A percentile compares a stretch with the other conserved stretches of the same genome.
Conservation (phyloP, 1,139 yeast species). For the Sugiyamaella neomexicana region DNA sequence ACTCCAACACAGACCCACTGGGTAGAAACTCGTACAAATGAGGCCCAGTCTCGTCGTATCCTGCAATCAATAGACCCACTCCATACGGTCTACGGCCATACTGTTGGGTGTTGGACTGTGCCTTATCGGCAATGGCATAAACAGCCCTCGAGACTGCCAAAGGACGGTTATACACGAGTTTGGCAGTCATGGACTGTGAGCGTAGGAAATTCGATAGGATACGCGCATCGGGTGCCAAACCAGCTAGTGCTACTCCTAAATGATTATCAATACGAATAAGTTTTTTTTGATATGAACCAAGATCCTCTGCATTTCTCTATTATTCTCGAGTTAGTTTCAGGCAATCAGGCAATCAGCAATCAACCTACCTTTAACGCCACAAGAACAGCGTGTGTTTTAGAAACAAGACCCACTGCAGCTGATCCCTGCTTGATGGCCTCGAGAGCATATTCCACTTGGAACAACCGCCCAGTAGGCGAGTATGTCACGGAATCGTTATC, state of each 20-base stretch:
- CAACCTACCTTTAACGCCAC: conserved; percentile 71
- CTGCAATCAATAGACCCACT: conserved; percentile 89
- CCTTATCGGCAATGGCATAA: conserved; percentile 86
- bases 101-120: conserved; percentile 93
- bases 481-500: conserved; percentile 97
- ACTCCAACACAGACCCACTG: conserved; percentile 88
- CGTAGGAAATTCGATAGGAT: conserved; percentile 84
- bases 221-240: conserved; percentile 97
- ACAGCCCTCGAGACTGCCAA: conserved; percentile 84
- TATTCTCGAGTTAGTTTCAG: not conserved
- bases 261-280: conserved; percentile 89
- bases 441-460: conserved; percentile 92
- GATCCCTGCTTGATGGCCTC: conserved; percentile 98
- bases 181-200: conserved; percentile 87
- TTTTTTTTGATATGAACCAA: conserved; percentile 95
- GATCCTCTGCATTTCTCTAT: conserved; percentile 87
- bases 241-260: conserved; percentile 93
- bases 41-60: conserved; percentile 91
- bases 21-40: conserved; percentile 96
- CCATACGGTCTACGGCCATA: conserved; percentile 98
- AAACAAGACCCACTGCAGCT: conserved; percentile 92
- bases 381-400: conserved; percentile 81
- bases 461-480: conserved; percentile 95
- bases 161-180: conserved; percentile 85
- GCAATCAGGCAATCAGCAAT: no score